Base-by-base conservation (phyloP, 1,284 basidiomycete genomes). In the Hortiboletus rubellus region DNA sequence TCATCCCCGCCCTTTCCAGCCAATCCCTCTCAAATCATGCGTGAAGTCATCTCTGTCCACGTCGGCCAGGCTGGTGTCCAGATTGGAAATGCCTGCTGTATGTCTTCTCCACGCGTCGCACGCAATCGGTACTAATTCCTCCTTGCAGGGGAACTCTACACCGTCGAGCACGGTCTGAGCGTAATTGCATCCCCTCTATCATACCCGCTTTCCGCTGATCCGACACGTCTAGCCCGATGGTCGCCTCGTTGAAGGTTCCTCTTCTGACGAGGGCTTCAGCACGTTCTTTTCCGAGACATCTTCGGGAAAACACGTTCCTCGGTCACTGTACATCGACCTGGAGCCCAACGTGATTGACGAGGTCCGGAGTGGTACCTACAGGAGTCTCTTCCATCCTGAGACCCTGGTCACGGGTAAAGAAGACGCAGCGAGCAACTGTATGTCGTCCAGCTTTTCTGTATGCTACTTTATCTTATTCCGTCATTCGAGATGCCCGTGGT, bases 401-500 rank as follows among this genome's bases (percentile, higher is more conserved):
- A 98, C 97, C 59, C 85, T 99, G 70, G 86, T 99, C 72, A 96
- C 92, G 57, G 97, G 97, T 69, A 99, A 99, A 82, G 97, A 99
- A 81, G 97, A 99, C 76, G 96, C 96, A 57, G 96, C 96, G 65
- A 99, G 96, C 85, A 99, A 99, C 81, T 99, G 93, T 95, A 75
- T 68, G 89, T 76, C 56, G 17, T 22, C 7, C 49, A 33, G 7
- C 37, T 37, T 22, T 9, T 50, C 38, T 43, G 3, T 37, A 18
- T 31, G 2, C 42, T 15, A 3, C 38, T 36, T 38, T 36, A 3
- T 50, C 49, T 58, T 52, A 54, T 17, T 6, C 14, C 36, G 38
- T 47, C 15, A 17, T 33, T 1, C 50, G 52, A 95, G 93, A 98
- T 77, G 95, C 95, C 62, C 94, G 95, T 77, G 95, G 95, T 67